Evolutionary conservation across 2,329 filamentous ascomycete genomes (phyloP).

Genomic region (Colletotrichum magnum): DNA sequence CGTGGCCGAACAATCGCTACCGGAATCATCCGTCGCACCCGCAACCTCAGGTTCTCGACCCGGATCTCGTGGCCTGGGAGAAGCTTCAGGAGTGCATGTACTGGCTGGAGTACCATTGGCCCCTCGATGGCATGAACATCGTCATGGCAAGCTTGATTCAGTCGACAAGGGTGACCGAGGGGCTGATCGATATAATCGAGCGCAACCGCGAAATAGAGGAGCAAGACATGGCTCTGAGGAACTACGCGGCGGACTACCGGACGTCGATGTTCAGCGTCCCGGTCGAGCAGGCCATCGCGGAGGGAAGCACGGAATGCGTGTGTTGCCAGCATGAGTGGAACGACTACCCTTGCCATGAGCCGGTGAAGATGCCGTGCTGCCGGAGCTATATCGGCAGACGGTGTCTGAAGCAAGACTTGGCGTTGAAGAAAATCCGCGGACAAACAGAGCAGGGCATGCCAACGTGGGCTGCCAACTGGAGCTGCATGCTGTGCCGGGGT

Average conservation of each 20-base stretch:
- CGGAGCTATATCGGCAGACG: slow-evolving; percentile 13
- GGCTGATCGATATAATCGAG: neutral
- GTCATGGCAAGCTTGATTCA: neutral
- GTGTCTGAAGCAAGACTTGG: slow-evolving; percentile 32
- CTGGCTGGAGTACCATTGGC: slow-evolving; percentile 31
- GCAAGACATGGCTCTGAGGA: slow-evolving; percentile 10
- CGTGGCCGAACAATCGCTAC: slow-evolving; percentile 8
- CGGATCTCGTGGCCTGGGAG: slow-evolving; percentile 13
- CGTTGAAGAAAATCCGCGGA: slow-evolving; percentile 7
- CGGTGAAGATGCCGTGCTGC: slow-evolving; percentile 31
- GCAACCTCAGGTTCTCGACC: neutral
- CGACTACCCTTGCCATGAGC: slow-evolving; percentile 24
- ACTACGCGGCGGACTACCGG: neutral
- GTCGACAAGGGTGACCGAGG: neutral
- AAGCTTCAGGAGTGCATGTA: slow-evolving; percentile 32
- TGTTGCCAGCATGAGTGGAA: slow-evolving; percentile 19
- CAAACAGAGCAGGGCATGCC: no score
- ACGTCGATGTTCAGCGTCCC: neutral
- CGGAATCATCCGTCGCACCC: slow-evolving; percentile 15
- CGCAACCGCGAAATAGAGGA: slow-evolving; percentile 26
- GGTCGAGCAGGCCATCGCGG: neutral
- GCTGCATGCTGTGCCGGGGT: slow-evolving; percentile 20
- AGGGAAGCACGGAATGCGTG: neutral
- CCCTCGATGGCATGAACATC: neutral
- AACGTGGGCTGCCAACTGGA: slow-evolving; percentile 22